Conservation (phyloP, 2,329 filamentous ascomycete genomes). For the Aquanectria penicillioides region DNA sequence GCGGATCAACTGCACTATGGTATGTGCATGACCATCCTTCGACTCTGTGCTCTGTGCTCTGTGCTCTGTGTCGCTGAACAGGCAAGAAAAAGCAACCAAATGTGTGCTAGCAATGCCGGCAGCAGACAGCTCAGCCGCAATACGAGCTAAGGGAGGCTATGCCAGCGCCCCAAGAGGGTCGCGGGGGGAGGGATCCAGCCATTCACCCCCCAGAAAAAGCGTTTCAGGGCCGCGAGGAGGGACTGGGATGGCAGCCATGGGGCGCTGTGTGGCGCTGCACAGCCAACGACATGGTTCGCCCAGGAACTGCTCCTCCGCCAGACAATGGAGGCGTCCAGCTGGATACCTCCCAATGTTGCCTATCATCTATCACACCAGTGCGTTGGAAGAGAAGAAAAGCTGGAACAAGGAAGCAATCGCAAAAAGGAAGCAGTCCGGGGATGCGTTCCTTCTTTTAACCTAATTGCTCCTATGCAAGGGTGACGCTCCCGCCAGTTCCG, state of each 20-base stretch:
- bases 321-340: background rate
- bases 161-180: constrained; percentile 21
- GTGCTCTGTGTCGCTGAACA: background rate
- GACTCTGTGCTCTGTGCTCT: too few relatives aligned
- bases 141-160: constrained; percentile 40
- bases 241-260: constrained; percentile 2
- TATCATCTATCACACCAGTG: too few relatives aligned
- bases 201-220: background rate
- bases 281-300: constrained; percentile 16
- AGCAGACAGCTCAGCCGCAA: constrained; percentile 21
- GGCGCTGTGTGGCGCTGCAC: constrained; percentile 13
- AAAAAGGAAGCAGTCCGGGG: background rate
- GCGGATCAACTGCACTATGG: too few relatives aligned
- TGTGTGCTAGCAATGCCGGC: constrained; percentile 5
- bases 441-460: constrained; percentile 3
- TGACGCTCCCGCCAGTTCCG: background rate
- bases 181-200: constrained; percentile 2
- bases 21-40: too few relatives aligned
- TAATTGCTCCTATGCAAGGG: constrained; percentile 11
- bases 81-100: background rate
- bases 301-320: background rate
- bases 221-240: constrained; percentile 2
- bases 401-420: too few relatives aligned
- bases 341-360: background rate
- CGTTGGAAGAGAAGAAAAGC: too few relatives aligned